Evolutionary conservation across 2,329 filamentous ascomycete genomes (phyloP), one percentile per base, ranked within the genome.

Genomic region (Penicillium nordicum): DNA sequence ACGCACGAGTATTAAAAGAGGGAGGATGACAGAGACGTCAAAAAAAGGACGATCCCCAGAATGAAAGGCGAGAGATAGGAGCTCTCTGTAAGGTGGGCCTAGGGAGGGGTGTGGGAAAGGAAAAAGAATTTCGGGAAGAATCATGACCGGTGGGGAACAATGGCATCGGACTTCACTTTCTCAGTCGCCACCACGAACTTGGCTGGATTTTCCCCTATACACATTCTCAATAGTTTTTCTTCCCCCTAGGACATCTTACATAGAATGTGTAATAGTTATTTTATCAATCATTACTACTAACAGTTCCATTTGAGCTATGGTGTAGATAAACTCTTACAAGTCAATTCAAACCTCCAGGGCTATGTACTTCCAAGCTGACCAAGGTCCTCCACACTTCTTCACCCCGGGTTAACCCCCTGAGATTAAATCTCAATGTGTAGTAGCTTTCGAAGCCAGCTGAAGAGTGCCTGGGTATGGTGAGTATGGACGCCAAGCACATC

Each of bases 401-500:
- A 21, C 7, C 23, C 6, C 11, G n/a, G 7, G 7, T 11, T 7
- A 36, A 36, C 5, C 14, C 7, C 5, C 4, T 16, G 12, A 16
- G 16, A 30, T 21, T 62, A 69, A 23, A 67, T 56, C 11, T 65
- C 63, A 37, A 67, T 57, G 29, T 68, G 67, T 12, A 76, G 64
- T 18, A 69, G 34, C 6, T 63, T 63, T 30, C 69, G 67, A 60
- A 76, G 61, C 75, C 74, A 76, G 27, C 53, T 55, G 52, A 74
- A 68, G 10, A 73, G 69, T 10, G 61, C 63, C 36, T 63, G 63
- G 29, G 67, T 63, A 16, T 65, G 65, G 50, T 71, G 63, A 21
- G 57, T 40, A 14, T 56, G 48, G 21, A 68, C 62, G 1, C 66
- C 68, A 18, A 86, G 81, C 23, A 86, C 64, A 7, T 72, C 74